Base-by-base conservation (phyloP, 2,329 filamentous ascomycete species). In the Rugonectria rugulosa region DNA sequence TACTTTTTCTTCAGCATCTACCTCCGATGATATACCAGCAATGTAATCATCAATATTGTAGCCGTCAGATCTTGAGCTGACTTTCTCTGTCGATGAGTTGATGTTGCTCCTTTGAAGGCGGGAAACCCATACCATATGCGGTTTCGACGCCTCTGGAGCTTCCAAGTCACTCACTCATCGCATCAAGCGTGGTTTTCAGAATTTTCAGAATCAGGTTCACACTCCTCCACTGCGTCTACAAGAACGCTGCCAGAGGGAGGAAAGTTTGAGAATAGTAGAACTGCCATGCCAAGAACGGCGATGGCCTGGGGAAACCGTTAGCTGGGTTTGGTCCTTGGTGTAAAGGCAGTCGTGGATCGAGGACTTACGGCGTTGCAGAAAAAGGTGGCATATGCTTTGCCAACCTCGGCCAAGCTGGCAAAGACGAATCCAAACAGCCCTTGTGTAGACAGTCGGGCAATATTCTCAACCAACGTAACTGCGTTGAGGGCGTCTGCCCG, bases 391-490 rank as follows among this genome's bases (percentile, higher is more conserved):
- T 87, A 80, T 0, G 83, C 79, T 63, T 81, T 80, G 1, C 86
- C 87, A 1, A 82, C 74, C 27, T 80, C 77, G 0, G 88, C 85
- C 38, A 91, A 78, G 0, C 79, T 81, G 0, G 87, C 82, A 68
- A 90, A 91, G 0, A 89, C 75, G 12, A 89, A 76, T 0, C 88
- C 88, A 61, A 91, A 91, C 0, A 90, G 62, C 0, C 85, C 85
- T 54, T 84, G 85, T 0, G 87, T 91, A 0, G 81, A 76, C 2
- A 91, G 72, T 20, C 82, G 77, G 0, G 87, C 88, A 26, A 89
- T 80, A 60, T 89, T 90, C 66, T 91, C 88, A 0, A 91, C 83
- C 0, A 91, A 74, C 0, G 86, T 89, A 11, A 91, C 86, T 0
- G 86, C 87, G 32, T 86, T 86, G 3, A 91, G 74, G 0, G 88